Base-by-base conservation (phyloP, 495 filamentous ascomycete species). In the Penicillium turbatum region DNA sequence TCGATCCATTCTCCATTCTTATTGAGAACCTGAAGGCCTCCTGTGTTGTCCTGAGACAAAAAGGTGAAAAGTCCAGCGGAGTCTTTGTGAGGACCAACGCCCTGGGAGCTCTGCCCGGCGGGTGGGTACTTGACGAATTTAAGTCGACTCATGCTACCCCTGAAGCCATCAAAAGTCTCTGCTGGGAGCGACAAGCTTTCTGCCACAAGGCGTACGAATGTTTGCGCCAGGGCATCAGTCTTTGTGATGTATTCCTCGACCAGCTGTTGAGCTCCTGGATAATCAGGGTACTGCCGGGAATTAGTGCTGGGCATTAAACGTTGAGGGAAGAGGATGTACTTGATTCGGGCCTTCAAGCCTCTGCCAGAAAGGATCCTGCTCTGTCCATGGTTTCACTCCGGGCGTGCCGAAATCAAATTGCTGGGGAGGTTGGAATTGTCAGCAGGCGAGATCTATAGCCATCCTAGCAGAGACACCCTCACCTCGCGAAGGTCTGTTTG, bases 91-190 rank as follows among this genome's bases (percentile, higher is more conserved):
- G 92, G 91, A 0, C 92, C 90, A 0, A 95, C 90, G 17, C 90
- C 90, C 65, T 83, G 62, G 10, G 73, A 63, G n/a, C 87, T 83
- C 0, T 87, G 86, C 9, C 63, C 51, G 1, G 82, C 71, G 62
- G 86, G 86, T 0, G 90, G 89, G 59, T 96, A 96, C 68, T 93
- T 95, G 57, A 97, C 82, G 51, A 96, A 88, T 66, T 97, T 97
- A 35, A 96, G 74, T 62, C 93, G 92, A 72, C 95, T 89, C 77
- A 95, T 86, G 3, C 74, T 68, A 53, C 95, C 90, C 70, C 89
- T 95, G 76, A 95, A 97, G 52, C 81, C 79, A 64, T 85, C 76
- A 68, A 97, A 96, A 3, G 90, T 88, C 29, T 77, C 73, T 0
- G 75, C 50, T 0, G 86, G 85, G 0, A 96, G 78, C 8, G 82